These are phyloP conservation scores for Saturnispora halmiae DNA, from an alignment of 805 yeast genomes.

Conservation along the genomic window DNA sequence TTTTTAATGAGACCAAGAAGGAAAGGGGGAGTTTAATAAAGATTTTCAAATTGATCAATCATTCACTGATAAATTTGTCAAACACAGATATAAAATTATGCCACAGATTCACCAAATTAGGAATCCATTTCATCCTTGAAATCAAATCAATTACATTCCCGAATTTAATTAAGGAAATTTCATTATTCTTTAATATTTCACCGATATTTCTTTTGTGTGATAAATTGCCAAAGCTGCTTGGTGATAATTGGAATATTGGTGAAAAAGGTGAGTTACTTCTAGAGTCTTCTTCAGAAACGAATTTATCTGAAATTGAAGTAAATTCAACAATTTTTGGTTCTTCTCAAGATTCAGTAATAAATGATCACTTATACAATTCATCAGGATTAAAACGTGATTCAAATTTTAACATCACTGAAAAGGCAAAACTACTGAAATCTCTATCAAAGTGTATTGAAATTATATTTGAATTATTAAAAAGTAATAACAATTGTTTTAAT, in stretches of 20 bases:
- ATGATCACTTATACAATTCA: neutral
- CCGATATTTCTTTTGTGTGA: constrained; percentile 30
- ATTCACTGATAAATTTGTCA: constrained; percentile 33
- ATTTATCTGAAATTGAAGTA: constrained; percentile 6
- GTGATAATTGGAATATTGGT: constrained; percentile 21
- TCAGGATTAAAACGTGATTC: neutral
- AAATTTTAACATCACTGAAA: neutral
- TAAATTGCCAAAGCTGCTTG: constrained; percentile 23
- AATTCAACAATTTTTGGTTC: constrained; percentile 3
- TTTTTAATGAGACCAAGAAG: constrained; percentile 16
- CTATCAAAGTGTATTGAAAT: constrained; percentile 13
- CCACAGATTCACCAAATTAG: constrained; percentile 31
- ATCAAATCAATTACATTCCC: constrained; percentile 36
- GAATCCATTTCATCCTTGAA: constrained; percentile 29
- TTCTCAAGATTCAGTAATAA: constrained; percentile 10
- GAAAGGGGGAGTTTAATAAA: constrained; percentile 23
- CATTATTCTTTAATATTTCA: constrained; percentile 37
- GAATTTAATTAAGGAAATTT: constrained; percentile 34
- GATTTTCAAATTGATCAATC: constrained; percentile 38
- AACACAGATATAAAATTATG: constrained; percentile 33
- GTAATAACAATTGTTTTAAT: constrained; percentile 10
- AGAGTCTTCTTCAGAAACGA: neutral
- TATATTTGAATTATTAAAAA: constrained; percentile 15
- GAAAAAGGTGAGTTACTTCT: constrained; percentile 3
- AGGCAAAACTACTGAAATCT: constrained; percentile 4